Evolutionary conservation across 2,329 filamentous ascomycete species (phyloP), one percentile per base, ranked within the genome.

Genomic region (Pyrenophora graminea): DNA sequence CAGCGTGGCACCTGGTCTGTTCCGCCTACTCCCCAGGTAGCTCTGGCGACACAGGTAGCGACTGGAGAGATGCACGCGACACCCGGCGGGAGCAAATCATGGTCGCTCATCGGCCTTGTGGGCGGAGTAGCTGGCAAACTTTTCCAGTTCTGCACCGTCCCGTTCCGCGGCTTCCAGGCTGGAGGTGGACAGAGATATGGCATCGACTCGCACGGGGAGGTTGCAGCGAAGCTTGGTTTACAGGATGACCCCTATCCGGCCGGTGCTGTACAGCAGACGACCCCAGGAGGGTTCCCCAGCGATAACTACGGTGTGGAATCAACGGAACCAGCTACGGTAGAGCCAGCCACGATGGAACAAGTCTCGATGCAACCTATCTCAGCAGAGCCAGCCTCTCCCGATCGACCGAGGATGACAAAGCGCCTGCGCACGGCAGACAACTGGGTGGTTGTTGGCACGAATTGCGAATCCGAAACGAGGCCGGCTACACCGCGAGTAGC

Each of bases 141-240:
- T 0, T 91, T 90, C 82, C 84, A 91, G 61, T 94, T 96, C 64
- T 96, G 92, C 76, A 76, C 78, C 0, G 84, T 77, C 19, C 84
- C 88, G 0, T 95, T 97, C 66, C 82, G 83, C 47, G 92, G 92
- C 0, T 97, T 97, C 71, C 86, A 92, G 55, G 91, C 92, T 10
- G 93, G 92, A 6, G 90, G 88, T 3, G 93, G 92, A 7, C 80
- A 79, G 53, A 85, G 85, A 21, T 96, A 92, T 66, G 77, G 82
- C 6, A 76, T 90, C 60, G 69, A 78, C n/a, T 48, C 58, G 6
- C 62, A 71, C 27, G 51, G 53, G 53, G 59, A 64, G 53, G 55
- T 68, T n/a, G 63, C 59, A 6, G 56, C 58, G 4, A 63, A 64
- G 36, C 51, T 67, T 2, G 61, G 61, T 1, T 49, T 63, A 4